Percentiles rank a stretch among this genome's conserved stretches.
These are phyloP conservation scores for Lichtheimia corymbifera DNA, from an alignment of 371 early-diverging fungal genomes.

Conservation along the genomic window DNA sequence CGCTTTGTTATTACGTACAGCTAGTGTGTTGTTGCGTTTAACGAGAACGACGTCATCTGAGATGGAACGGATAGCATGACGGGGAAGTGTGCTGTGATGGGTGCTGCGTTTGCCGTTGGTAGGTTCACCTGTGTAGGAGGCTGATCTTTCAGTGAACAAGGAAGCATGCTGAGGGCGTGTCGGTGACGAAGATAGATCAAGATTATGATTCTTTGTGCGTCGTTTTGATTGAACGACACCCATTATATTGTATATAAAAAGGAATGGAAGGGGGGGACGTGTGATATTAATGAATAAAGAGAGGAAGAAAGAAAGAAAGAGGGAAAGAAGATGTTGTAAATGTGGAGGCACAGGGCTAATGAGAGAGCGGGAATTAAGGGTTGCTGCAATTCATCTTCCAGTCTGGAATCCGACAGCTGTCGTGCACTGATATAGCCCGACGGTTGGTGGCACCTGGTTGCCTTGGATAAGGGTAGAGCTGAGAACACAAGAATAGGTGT, in stretches of 20 bases:
- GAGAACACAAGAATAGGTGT: too few species aligned
- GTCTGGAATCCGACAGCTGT: too few species aligned
- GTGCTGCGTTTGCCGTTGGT: constrained; percentile 15
- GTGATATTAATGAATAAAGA: background rate
- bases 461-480: too few species aligned
- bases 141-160: background rate
- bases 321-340: background rate
- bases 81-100: constrained; percentile 16
- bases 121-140: background rate
- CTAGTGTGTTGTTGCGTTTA: background rate
- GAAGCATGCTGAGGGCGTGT: background rate
- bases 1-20: background rate
- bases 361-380: background rate
- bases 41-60: background rate
- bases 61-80: background rate
- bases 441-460: too few species aligned
- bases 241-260: constrained; percentile 18
- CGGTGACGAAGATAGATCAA: too few species aligned
- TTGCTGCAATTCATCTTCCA: too few species aligned
- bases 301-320: background rate
- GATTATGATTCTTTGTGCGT: background rate
- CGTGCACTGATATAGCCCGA: too few species aligned
- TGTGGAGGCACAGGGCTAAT: too few species aligned
- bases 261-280: background rate
- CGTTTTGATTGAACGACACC: constrained; percentile 37